Percentiles rank a stretch among this genome's conserved stretches.
Conservation (phyloP, 305 asterid genomes). For the Fraxinus paxiana region DNA sequence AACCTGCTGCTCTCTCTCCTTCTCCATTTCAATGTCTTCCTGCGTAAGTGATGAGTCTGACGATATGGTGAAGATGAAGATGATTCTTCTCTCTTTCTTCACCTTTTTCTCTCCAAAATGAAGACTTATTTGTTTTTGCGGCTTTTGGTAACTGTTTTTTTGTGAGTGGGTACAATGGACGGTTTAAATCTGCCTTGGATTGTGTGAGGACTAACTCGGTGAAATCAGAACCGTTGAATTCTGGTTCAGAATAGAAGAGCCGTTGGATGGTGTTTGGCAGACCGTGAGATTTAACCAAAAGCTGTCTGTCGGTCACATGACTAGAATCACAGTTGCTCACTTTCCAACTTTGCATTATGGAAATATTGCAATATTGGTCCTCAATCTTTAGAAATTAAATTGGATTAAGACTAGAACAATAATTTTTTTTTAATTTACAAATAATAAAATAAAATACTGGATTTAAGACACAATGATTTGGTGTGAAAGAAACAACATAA, state of each 20-base stretch:
- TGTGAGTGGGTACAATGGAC: conserved; percentile 22
- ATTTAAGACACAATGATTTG: neutral
- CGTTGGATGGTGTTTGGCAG: conserved; percentile 24
- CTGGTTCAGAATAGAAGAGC: neutral
- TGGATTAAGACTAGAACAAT: neutral
- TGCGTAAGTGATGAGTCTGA: neutral
- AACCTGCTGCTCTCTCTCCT: conserved; percentile 64
- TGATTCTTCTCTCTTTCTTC: neutral
- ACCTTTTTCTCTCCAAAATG: conserved; percentile 4
- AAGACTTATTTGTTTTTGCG: conserved; percentile 4
- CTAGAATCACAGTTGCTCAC: conserved; percentile 18
- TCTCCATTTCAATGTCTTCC: conserved; percentile 46
- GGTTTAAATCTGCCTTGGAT: conserved; percentile 22
- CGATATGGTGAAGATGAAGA: neutral
- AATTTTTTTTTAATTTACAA: neutral
- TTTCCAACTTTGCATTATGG: conserved; percentile 8
- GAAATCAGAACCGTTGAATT: conserved; percentile 22
- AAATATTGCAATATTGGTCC: neutral
- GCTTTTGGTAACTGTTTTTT: conserved; percentile 21
- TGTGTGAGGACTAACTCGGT: conserved; percentile 5
- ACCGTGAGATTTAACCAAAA: neutral
- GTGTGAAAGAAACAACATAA: neutral
- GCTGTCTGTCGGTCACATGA: conserved; percentile 28
- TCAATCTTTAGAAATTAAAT: neutral
- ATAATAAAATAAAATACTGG: neutral